Evolutionary conservation across 257 asterid genomes (phyloP), one percentile per base, ranked within the genome.

Genomic region (Anisodus acutangulus): DNA sequence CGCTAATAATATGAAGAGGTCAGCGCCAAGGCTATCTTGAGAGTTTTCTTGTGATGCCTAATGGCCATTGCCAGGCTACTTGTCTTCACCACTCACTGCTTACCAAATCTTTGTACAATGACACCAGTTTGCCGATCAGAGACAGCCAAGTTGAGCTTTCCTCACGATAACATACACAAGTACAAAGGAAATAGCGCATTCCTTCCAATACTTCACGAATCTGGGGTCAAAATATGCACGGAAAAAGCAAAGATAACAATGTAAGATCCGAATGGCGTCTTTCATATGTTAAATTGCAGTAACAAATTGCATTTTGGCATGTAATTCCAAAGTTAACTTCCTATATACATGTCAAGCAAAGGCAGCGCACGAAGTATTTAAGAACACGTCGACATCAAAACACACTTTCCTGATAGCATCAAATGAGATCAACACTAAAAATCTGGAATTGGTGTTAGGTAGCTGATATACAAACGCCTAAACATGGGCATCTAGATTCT

Each of bases 401-500:
- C 5, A 45, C 0, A n/a, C 58, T 43, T 70, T 70, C 55, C 79
- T 43, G 54, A 43, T 45, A 45, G 39, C 79, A 43, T 7, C 9
- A n/a, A n/a, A 43, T 9, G 54, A 70, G 9, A 9, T 49, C 53
- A 1, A n/a, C 10, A n/a, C 58, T 15, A 64, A 0, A 6, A 11
- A 0, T 3, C 8, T n/a, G 79, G 57, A 43, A 17, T 7, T n/a
- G 17, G 10, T 43, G 57, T 43, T 67, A 71, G 1, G 5, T 9
- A 71, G 57, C 79, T 43, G 58, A 43, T 43, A 71, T 71, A 35
- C 37, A n/a, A 3, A 67, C 37, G 37, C 79, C 58, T 71, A 71
- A 5, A n/a, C 51, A 70, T 43, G 79, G 58, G 17, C 79, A 71
- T 43, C 9, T 71, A 71, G 55, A n/a, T 71, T 17, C 58, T 71